Evolutionary conservation across 495 filamentous ascomycete genomes (phyloP), one percentile per base, ranked within the genome.

Genomic region (Tuber microsphaerosporum): DNA sequence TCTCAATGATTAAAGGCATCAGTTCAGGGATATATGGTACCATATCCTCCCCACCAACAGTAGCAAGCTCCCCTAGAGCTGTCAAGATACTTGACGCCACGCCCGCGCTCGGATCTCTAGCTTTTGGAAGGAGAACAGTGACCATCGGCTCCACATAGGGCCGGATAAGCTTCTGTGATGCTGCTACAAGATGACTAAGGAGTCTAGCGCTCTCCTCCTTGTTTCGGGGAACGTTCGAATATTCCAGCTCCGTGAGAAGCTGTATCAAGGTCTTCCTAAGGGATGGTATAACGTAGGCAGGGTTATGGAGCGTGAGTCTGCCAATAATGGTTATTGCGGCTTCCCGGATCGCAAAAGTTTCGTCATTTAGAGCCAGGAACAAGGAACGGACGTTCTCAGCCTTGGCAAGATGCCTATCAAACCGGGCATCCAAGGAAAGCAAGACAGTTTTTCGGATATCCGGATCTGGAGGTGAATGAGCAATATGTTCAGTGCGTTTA

Each of bases 71-170:
- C 65, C 95, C 95, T 74, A 98, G 91, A 10, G 95, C 94, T 82
- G 92, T 92, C 20, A 99, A 86, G n/a, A 95, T 94, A 14, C 92
- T 97, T 2, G 94, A 91, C 65, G 95, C 94, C 14, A 99, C 94
- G 45, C 91, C 91, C 34, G 92, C 89, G 75, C 92, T 97, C 0
- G 88, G 81, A 84, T 97, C 96, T 44, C 86, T 88, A 39, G 94
- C 91, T 82, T 96, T 97, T 16, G 95, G 95, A 37, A 98, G 86
- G 44, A 99, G 87, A 0, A 97, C 92, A 20, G 90, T 90, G 70
- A 97, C 91, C 88, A 98, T 96, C 19, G 95, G 94, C 79, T 95
- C 93, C 71, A 97, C 95, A 83, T 97, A 97, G 9, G 94, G 94
- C 80, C 93, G 93, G 81, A 97, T 95, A 37, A 98, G 86, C 61